These are phyloP conservation scores for Rhizophora apiculata DNA, from an alignment of 345 rosid species.

Conservation along the genomic window DNA sequence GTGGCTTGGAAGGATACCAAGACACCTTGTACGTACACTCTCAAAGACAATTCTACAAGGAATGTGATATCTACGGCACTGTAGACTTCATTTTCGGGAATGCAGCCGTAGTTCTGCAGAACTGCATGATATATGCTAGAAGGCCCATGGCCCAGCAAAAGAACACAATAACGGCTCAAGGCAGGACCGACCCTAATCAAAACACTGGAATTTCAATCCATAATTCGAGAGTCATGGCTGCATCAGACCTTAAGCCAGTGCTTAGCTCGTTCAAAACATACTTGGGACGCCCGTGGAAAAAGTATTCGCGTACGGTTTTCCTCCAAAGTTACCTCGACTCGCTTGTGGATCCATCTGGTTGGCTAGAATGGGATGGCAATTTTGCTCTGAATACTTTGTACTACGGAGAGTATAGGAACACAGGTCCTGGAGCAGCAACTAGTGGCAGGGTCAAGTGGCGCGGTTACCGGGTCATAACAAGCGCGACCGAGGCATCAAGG, in stretches of 20 bases:
- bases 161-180: constrained; percentile 72
- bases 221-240: constrained; percentile 66
- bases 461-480: constrained; percentile 62
- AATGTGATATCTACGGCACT: constrained; percentile 76
- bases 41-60: constrained; percentile 77
- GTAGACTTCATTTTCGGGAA: constrained; percentile 91
- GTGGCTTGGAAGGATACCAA: constrained; percentile 78
- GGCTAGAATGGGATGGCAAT: constrained; percentile 76
- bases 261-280: constrained; percentile 48
- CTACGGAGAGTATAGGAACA: constrained; percentile 72
- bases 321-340: constrained; percentile 56
- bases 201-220: constrained; percentile 84
- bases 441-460: constrained; percentile 64
- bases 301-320: constrained; percentile 60
- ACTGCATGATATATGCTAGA: constrained; percentile 70
- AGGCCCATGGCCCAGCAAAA: constrained; percentile 62
- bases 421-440: constrained; percentile 63
- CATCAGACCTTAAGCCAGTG: constrained; percentile 61
- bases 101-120: constrained; percentile 74
- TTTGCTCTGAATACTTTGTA: constrained; percentile 66
- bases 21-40: constrained; percentile 84
- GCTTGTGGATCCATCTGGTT: constrained; percentile 66
- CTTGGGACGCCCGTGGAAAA: constrained; percentile 84
- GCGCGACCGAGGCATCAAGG: constrained; percentile 51
- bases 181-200: constrained; percentile 76